Evolutionary conservation across 208 protist genomes (phyloP), one percentile per base, ranked within the genome.

Genomic region (Leishmania guyanensis): DNA sequence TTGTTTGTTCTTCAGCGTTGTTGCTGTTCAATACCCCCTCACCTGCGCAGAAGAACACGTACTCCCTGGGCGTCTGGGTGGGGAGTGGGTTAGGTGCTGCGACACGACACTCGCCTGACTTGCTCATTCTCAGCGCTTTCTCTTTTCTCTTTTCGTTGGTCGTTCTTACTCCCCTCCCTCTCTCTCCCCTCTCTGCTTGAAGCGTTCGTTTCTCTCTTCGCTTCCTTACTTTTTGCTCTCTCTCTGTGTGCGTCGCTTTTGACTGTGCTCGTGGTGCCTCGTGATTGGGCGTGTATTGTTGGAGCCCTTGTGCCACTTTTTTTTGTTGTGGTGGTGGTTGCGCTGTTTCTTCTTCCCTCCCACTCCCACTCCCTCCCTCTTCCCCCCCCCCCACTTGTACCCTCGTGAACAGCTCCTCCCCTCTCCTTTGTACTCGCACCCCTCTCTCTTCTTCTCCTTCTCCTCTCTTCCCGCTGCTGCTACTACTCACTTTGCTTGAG

Each of bases 331-430:
- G 22, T n/a, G 6, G 3, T 29, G 36, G 22, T 29, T 9, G 22
- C 56, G 56, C 5, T 8, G 8, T 62, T 16, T 62, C 56, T n/a
- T 5, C 8, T 16, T 39, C 36, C 36, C 36, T 39, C 53, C 36
- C 33, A 33, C 36, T 39, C 54, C 54, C 54, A 14, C 26, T 10
- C 56, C 5, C 22, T 0, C 26, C 0, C 56, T 62, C 56, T 3
- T 3, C 17, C 51, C 8, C 29, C 29, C 43, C 9, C 70, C 73
- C 29, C 43, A 26, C 29, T 64, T 65, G 56, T 48, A 39, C 73
- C 73, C 29, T 75, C 71, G 26, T 36, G 46, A 72, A 50, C 78
- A 83, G 14, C 53, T 83, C 56, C 65, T 62, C 71, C 58, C 16
- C 51, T 60, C 29, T 46, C 58, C 17, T 78, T 10, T 62, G 5